Evolutionary conservation across 202 grass and related monocot species (phyloP), one percentile per base, ranked within the genome.

Genomic region (Dendrocalamus latiflorus): DNA sequence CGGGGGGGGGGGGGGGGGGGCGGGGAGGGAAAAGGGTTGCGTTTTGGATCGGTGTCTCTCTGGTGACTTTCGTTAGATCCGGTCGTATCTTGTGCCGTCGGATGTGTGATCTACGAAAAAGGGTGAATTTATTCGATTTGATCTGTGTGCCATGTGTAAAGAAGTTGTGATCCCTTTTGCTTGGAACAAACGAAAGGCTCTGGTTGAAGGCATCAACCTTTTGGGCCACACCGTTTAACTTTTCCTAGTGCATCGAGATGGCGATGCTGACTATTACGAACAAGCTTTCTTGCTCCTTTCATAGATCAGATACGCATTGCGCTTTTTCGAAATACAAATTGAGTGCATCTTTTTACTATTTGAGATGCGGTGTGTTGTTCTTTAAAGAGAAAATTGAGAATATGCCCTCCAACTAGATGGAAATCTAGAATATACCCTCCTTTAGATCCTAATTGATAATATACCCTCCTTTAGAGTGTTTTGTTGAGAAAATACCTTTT

Each of bases 41-140:
- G 21, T 24, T 68, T 69, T 74, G 26, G 9, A 13, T 51, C 6
- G 28, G 10, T 60, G 26, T 75, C 22, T 24, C 6, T 53, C 56
- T 68, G 28, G 77, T 50, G 30, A n/a, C 16, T 61, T 30, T 15
- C 5, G 4, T 51, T 62, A 78, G 83, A 90, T 90, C 79, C 14
- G 36, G 20, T 3, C 14, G 36, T 54, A 1, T 26, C 33, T 1
- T 54, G 18, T 53, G 58, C 73, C 1, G 2, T 59, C 10, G 9
- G 7, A 13, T 34, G 18, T 38, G 3, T 45, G 48, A 82, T 73
- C 72, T 59, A 2, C n/a, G 0, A 9, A 1, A 38, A 9, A 60
- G 4, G 22, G 36, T 28, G 11, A 38, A 36, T 3, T 53, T 48
- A 65, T 33, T 76, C 13, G 15, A 10, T 24, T 43, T 8, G 22